These are phyloP conservation scores for Cladosporium velox DNA, from an alignment of 2,329 filamentous ascomycete genomes.

Conservation along the genomic window DNA sequence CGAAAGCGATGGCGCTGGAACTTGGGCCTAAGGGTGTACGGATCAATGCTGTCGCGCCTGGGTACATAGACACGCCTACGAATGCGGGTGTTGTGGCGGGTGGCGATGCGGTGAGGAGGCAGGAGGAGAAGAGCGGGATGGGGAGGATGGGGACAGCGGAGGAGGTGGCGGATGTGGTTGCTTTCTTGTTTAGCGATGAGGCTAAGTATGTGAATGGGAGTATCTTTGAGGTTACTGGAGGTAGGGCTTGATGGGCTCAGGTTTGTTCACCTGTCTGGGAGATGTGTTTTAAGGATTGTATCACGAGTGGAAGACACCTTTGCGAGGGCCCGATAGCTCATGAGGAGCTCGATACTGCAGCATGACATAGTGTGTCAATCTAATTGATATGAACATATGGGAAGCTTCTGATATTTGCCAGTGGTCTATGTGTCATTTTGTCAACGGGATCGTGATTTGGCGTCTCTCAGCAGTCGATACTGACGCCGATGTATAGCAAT, in stretches of 20 bases:
- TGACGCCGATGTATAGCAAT: too few species aligned
- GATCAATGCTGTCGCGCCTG: conserved; percentile 44
- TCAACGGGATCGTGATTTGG: too few species aligned
- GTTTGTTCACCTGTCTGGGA: too few species aligned
- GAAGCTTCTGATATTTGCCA: too few species aligned
- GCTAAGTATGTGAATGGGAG: conserved; percentile 51
- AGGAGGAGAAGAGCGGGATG: conserved; percentile 44
- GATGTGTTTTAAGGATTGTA: too few species aligned
- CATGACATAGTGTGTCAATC: too few species aligned
- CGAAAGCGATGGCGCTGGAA: conserved; percentile 48
- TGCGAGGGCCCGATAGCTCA: too few species aligned
- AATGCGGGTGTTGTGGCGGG: conserved; percentile 55
- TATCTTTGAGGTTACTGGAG: conserved; percentile 53
- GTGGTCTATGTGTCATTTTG: too few species aligned
- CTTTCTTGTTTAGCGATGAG: conserved; percentile 51
- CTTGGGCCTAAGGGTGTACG: conserved; percentile 41
- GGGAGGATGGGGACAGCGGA: conserved; percentile 48
- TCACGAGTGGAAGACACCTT: too few species aligned
- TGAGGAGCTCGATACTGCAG: too few species aligned
- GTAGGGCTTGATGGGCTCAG: conserved; percentile 23
- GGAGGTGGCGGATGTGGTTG: conserved; percentile 54
- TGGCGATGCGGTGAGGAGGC: conserved; percentile 44
- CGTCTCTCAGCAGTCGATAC: too few species aligned
- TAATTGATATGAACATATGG: too few species aligned
- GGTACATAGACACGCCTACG: conserved; percentile 50